phyloP scores from a whole-genome alignment of 257 asterid species.

The Anisodus tanguticus region DNA sequence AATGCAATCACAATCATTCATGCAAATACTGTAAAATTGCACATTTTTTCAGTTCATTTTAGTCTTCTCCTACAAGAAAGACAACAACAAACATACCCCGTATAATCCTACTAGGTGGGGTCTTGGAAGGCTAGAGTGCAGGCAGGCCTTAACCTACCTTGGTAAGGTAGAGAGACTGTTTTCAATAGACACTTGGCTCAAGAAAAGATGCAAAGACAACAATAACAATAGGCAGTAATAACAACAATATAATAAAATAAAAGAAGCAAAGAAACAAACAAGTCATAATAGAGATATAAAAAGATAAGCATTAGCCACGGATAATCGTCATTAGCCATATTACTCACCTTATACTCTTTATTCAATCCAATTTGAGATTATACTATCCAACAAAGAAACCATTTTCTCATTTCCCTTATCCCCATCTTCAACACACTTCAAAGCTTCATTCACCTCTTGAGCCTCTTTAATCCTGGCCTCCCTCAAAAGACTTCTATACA shows the following conservation, averaged over 20 bases:
- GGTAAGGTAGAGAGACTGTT: too few species aligned
- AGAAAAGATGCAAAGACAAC: too few species aligned
- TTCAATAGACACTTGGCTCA: too few species aligned
- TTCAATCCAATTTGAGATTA: slow-evolving; percentile 54
- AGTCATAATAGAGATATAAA: too few species aligned
- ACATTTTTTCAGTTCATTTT: neutral
- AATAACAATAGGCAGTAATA: too few species aligned
- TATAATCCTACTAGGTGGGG: too few species aligned
- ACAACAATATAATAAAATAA: too few species aligned
- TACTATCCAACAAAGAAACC: slow-evolving; percentile 45
- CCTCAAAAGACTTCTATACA: slow-evolving; percentile 57
- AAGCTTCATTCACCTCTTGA: slow-evolving; percentile 46
- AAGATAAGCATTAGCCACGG: neutral
- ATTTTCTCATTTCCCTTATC: slow-evolving; percentile 42
- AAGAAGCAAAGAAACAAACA: too few species aligned
- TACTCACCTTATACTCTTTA: slow-evolving; percentile 31
- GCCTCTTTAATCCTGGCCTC: slow-evolving; percentile 71
- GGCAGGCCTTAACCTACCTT: too few species aligned
- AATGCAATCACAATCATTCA: neutral
- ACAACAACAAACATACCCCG: neutral
- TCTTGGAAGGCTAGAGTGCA: too few species aligned
- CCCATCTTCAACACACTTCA: slow-evolving; percentile 35
- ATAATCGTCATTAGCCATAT: neutral
- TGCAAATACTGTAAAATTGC: neutral
- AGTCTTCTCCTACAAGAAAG: neutral